Conservation (phyloP, 2,329 filamentous ascomycete genomes). For the Penicillium rolfsii region DNA sequence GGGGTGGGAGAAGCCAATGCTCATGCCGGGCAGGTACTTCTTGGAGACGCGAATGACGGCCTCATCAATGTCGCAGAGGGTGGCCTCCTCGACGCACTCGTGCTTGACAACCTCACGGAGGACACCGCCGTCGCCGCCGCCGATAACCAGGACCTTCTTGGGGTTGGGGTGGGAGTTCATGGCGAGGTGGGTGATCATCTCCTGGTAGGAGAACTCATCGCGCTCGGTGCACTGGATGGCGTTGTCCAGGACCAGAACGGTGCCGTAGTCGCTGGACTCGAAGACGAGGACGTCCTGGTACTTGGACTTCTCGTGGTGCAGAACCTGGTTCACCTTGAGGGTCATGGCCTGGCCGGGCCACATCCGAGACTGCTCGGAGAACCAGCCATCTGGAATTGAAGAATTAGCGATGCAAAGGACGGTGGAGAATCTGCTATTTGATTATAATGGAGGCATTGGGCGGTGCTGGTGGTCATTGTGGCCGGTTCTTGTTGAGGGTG, state of each 20-base stretch:
- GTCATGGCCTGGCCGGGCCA: constrained; percentile 99
- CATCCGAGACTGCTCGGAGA: constrained; percentile 98
- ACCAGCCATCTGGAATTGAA: constrained; percentile 84
- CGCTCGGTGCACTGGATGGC: constrained; percentile 99
- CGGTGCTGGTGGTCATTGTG: constrained; percentile 7
- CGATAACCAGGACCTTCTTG: constrained; percentile 97
- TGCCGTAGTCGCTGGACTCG: constrained; percentile 96
- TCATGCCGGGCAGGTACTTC: constrained; percentile 95
- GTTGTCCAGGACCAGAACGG: constrained; percentile 95
- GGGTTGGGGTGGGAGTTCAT: constrained; percentile 98
- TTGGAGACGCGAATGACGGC: constrained; percentile 98
- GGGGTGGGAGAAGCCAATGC: constrained; percentile 88
- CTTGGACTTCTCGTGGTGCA: constrained; percentile 98
- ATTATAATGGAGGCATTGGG: constrained; percentile 2
- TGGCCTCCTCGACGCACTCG: constrained; percentile 92
- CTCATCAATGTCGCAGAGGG: constrained; percentile 98
- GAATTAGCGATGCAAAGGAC: background rate
- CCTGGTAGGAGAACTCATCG: constrained; percentile 99
- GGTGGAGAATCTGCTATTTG: background rate
- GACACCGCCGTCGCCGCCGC: constrained; percentile 95
- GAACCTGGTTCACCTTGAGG: constrained; percentile 93
- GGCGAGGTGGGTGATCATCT: constrained; percentile 99
- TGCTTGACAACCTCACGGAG: constrained; percentile 99
- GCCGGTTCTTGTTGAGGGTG: background rate
- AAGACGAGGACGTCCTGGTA: constrained; percentile 99